Percentiles rank a stretch among this genome's conserved stretches.
phyloP scores from a whole-genome alignment of 23 red algal species.

The Agarophyton chilense region DNA sequence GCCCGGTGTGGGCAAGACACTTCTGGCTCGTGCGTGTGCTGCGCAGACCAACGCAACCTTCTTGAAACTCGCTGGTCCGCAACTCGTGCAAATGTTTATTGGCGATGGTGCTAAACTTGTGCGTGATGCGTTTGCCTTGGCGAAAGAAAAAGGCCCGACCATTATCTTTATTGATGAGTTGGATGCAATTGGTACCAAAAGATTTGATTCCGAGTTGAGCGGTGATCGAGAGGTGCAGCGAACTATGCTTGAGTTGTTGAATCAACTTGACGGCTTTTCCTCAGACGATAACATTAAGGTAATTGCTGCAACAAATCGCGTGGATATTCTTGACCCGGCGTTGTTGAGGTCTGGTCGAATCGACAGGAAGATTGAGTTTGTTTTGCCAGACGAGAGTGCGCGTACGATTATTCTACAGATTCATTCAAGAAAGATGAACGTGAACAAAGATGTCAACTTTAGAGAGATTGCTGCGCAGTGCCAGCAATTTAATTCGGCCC shows the following conservation, averaged over 20 bases:
- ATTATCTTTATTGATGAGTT: constrained; percentile 99
- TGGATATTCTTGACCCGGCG: constrained; percentile 98
- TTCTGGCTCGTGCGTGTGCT: constrained; percentile 96
- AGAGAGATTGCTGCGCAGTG: constrained; percentile 92
- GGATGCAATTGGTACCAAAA: constrained; percentile 99
- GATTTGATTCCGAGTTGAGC: constrained; percentile 97
- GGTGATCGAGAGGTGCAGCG: constrained; percentile 98
- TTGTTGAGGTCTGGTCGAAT: constrained; percentile 93
- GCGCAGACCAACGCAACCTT: constrained; percentile 99
- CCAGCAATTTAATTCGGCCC: constrained; percentile 96
- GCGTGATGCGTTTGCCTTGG: constrained; percentile 97
- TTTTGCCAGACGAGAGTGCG: constrained; percentile 94
- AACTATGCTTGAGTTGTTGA: constrained; percentile 99
- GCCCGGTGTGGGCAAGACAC: constrained; percentile 98
- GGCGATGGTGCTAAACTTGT: constrained; percentile 99
- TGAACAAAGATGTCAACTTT: constrained; percentile 95
- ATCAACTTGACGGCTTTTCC: constrained; percentile 97
- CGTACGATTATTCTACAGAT: constrained; percentile 94
- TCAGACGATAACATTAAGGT: constrained; percentile 93
- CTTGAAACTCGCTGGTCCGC: constrained; percentile 96
- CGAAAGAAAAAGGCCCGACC: constrained; percentile 98
- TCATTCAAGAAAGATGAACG: constrained; percentile 98
- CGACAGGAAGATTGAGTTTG: constrained; percentile 99
- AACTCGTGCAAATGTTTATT: constrained; percentile 99
- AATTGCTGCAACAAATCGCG: constrained; percentile 94